Evolutionary conservation across 192 early-diverging fungal species (phyloP).

Genomic region (Dissophora globulifera): DNA sequence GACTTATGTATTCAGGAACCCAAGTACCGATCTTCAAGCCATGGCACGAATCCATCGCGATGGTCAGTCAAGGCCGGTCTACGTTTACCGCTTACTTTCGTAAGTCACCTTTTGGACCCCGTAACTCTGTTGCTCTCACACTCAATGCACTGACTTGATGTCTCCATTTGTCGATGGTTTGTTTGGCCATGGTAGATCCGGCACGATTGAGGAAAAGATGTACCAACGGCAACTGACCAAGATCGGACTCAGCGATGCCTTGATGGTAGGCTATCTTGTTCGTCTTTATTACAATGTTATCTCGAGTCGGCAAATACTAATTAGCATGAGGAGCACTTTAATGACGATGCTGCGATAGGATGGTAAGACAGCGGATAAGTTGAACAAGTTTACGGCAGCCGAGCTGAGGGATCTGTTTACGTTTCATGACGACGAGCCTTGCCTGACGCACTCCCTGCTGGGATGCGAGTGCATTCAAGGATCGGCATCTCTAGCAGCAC

Average conservation of each 20-base stretch:
- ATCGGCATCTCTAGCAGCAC: background rate
- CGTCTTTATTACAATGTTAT: no score
- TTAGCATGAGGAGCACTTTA: no score
- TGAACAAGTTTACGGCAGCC: conserved; percentile 64
- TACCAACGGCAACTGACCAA: conserved; percentile 74
- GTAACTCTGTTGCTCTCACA: no score
- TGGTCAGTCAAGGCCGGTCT: conserved; percentile 51
- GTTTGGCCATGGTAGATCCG: no score
- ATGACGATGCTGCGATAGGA: conserved; percentile 17
- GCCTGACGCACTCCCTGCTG: conserved; percentile 66
- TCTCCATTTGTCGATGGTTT: no score
- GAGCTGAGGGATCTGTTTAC: conserved; percentile 70
- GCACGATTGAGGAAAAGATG: conserved; percentile 65
- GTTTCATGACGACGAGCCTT: conserved; percentile 60
- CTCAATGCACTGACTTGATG: no score
- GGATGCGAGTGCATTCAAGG: conserved; percentile 54
- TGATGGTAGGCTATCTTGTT: conserved; percentile 56
- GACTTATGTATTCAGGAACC: conserved; percentile 12
- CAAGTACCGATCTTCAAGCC: conserved; percentile 59
- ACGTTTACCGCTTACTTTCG: conserved; percentile 53
- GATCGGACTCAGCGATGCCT: conserved; percentile 61
- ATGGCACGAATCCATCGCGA: conserved; percentile 73
- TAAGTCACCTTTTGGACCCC: no score
- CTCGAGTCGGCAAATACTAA: no score
- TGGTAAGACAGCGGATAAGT: conserved; percentile 40